Base-by-base conservation (phyloP, 345 rosid species). In the Dimocarpus longan region DNA sequence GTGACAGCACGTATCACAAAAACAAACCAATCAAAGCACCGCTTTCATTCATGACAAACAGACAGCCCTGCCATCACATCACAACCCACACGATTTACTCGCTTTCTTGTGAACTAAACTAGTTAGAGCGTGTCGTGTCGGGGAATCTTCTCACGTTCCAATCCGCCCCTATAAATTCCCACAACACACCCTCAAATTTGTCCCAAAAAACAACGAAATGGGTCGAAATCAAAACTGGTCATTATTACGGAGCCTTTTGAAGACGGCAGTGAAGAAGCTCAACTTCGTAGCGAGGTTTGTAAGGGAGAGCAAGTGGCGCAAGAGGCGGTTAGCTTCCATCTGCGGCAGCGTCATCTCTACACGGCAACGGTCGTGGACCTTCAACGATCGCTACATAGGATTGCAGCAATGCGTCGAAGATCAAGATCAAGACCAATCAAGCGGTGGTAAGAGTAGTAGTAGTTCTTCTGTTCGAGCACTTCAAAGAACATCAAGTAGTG, bases 401-500 rank as follows among this genome's bases (percentile, higher is more conserved):
- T 73, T 86, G 78, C 83, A 71, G 1, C 56, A 71, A 3, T 82
- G 79, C 67, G 37, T 78, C n/a, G 75, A 70, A 39, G 87, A 81
- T 50, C 74, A 40, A 59, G 63, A 43, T 32, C 37, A 32, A 32
- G 52, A 10, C 62, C 19, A 3, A 19, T 18, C 22, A 8, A 5
- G 52, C 5, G 12, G 52, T 8, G 37, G 59, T 62, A 79, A 44
- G 70, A 73, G 76, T 3, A 39, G 28, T 7, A 46, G 52, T 4
- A 46, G 52, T 6, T 0, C 8, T 28, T 54, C 84, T 48, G 72
- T 75, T 12, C 39, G 22, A 50, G 80, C 76, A 42, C 82, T 89
- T 8, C 81, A 76, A 11, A 83, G 91, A 80, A 81, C 86, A 3
- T 43, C 42, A 10, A 91, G 94, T 69, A 74, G n/a, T 62, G 69